Percentiles rank a stretch among this genome's conserved stretches.
These are phyloP conservation scores for Calocera cornea DNA, from an alignment of 768 basidiomycete genomes.

Conservation along the genomic window DNA sequence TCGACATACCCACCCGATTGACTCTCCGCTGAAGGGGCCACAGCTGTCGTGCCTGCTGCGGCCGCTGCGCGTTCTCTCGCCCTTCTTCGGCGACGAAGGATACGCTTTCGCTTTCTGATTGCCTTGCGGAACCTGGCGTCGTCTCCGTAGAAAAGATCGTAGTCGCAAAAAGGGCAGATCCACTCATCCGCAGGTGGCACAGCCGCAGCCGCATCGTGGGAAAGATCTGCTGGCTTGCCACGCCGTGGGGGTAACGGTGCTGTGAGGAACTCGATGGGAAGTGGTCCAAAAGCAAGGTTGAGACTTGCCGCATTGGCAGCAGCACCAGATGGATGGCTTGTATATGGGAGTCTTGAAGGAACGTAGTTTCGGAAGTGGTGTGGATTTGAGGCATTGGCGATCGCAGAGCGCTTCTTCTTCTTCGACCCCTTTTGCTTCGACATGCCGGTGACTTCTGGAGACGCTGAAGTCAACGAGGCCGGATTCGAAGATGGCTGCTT, in stretches of 20 bases:
- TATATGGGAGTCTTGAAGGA: constrained; percentile 60
- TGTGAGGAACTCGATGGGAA: constrained; percentile 51
- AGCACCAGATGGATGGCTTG: constrained; percentile 24
- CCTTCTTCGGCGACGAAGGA: constrained; percentile 52
- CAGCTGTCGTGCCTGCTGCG: constrained; percentile 29
- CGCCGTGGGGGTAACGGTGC: constrained; percentile 48
- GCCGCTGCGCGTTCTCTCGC: constrained; percentile 55
- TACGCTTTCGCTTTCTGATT: constrained; percentile 61
- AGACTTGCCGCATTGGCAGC: constrained; percentile 33
- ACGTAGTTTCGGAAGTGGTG: constrained; percentile 93
- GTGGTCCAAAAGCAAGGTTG: constrained; percentile 34
- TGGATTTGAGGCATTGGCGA: constrained; percentile 88
- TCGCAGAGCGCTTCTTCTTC: constrained; percentile 88
- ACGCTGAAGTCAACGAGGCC: constrained; percentile 30
- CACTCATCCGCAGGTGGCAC: constrained; percentile 59
- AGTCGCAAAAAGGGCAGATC: constrained; percentile 92
- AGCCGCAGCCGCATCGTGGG: constrained; percentile 14
- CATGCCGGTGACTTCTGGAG: constrained; percentile 21
- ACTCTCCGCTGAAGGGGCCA: constrained; percentile 20
- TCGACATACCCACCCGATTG: not conserved
- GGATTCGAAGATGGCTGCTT: constrained; percentile 29
- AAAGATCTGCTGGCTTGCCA: constrained; percentile 19
- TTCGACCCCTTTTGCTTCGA: constrained; percentile 32
- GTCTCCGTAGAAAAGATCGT: constrained; percentile 80
- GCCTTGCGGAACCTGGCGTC: constrained; percentile 50